Evolutionary conservation across 148 eudicot species (phyloP).

Genomic region (Nepenthes mirabilis): DNA sequence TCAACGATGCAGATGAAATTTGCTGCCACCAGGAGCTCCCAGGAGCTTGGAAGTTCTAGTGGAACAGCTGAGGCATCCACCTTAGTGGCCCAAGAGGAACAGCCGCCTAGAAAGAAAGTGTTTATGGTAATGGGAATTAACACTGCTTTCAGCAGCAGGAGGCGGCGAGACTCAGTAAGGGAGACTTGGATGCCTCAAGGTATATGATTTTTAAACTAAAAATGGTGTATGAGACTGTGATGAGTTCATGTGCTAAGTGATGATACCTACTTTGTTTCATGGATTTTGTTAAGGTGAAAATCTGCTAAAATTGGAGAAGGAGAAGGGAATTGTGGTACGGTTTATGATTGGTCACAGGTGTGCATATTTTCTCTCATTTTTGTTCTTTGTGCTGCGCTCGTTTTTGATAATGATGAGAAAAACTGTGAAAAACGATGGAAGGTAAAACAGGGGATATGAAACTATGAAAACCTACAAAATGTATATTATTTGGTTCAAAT

Average conservation of each 20-base stretch:
- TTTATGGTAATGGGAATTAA: conserved; percentile 89
- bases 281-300: conserved; percentile 46
- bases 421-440: not conserved
- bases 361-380: not conserved
- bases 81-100: conserved; percentile 18
- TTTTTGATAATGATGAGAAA: not conserved
- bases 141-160: conserved; percentile 96
- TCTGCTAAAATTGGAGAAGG: conserved; percentile 61
- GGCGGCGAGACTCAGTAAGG: conserved; percentile 87
- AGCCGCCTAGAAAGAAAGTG: conserved; percentile 56
- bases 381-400: not conserved
- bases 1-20: conserved; percentile 77
- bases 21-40: conserved; percentile 49
- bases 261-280: not conserved
- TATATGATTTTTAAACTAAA: conserved; percentile 8
- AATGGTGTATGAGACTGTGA: not conserved
- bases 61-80: conserved; percentile 12
- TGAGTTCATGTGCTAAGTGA: not conserved
- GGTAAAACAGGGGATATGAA: not conserved
- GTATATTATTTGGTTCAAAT: too few species aligned
- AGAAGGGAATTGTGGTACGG: conserved; percentile 82
- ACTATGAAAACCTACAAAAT: too few species aligned
- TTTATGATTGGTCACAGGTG: conserved; percentile 96
- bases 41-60: conserved; percentile 27
- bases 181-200: conserved; percentile 99